These are phyloP conservation scores for Arthroderma sp. DNA, from an alignment of 2,329 filamentous ascomycete genomes.

Conservation along the genomic window DNA sequence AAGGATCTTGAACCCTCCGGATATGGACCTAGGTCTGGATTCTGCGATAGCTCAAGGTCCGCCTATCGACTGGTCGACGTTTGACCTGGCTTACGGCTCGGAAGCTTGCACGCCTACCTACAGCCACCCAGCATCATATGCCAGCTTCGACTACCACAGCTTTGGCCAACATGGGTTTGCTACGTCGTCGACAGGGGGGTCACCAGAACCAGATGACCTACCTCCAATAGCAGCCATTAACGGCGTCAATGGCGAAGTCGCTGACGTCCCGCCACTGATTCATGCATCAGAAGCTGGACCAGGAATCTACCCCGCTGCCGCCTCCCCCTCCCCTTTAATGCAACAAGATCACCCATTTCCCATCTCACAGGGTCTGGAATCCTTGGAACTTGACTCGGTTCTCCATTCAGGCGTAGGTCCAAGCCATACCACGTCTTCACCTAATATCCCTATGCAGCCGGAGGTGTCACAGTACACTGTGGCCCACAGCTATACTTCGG, in stretches of 20 bases:
- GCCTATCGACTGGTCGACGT: conserved; percentile 36
- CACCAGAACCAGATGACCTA: conserved; percentile 36
- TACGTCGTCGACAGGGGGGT: conserved; percentile 36
- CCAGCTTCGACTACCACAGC: conserved; percentile 32
- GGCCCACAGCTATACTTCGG: conserved; percentile 1
- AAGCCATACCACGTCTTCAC: conserved; percentile 1
- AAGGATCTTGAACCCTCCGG: conserved; percentile 31
- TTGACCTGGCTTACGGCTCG: conserved; percentile 28
- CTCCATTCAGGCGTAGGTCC: conserved; percentile 3
- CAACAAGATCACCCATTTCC: conserved; percentile 4
- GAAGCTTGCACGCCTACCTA: conserved; percentile 25
- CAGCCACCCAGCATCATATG: conserved; percentile 34
- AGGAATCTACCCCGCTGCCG: conserved; percentile 21
- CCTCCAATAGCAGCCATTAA: conserved; percentile 16
- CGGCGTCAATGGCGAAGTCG: conserved; percentile 1
- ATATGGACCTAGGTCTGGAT: conserved; percentile 27
- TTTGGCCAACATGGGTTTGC: conserved; percentile 27
- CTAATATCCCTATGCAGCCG: conserved; percentile 3
- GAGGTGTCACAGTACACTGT: conserved; percentile 5
- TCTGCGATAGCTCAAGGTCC: conserved; percentile 28
- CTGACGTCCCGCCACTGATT: conserved; percentile 28
- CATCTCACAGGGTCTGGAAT: conserved; percentile 1
- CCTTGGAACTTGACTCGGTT: conserved; percentile 5
- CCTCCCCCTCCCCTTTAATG: conserved; percentile 4
- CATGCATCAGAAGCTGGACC: conserved; percentile 25